Evolutionary conservation across 257 asterid genomes (phyloP).

Genomic region (Plantago elongata): DNA sequence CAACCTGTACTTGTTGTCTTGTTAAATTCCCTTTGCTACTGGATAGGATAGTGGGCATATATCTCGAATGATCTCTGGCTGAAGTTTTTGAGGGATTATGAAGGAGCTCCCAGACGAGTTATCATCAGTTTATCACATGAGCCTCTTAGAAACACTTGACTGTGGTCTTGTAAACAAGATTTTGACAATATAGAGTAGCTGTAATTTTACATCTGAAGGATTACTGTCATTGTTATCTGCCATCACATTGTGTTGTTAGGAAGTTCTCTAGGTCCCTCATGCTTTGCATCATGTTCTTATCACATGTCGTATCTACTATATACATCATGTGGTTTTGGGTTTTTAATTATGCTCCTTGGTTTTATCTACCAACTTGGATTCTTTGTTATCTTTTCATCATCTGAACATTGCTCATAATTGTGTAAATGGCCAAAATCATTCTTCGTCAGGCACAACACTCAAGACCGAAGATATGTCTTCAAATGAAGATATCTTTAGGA

Average conservation of each 20-base stretch:
- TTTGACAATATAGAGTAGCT: too few relatives aligned
- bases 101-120: too few relatives aligned
- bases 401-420: conserved; percentile 6
- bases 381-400: background rate
- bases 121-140: too few relatives aligned
- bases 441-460: conserved; percentile 41
- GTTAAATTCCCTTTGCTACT: too few relatives aligned
- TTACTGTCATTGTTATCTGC: background rate
- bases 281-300: background rate
- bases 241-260: background rate
- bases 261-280: too few relatives aligned
- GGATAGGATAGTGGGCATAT: too few relatives aligned
- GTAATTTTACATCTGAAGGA: background rate
- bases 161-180: too few relatives aligned
- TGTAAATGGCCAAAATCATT: conserved; percentile 16
- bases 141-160: too few relatives aligned
- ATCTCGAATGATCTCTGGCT: too few relatives aligned
- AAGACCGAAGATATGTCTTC: conserved; percentile 40
- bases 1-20: too few relatives aligned
- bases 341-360: background rate
- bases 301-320: background rate
- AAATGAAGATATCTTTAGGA: conserved; percentile 36
- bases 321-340: background rate
- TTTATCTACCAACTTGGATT: background rate
- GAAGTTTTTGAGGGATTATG: too few relatives aligned